Base-by-base conservation (phyloP, 1,284 basidiomycete species). In the Cutaneotrichosporon sp. region DNA sequence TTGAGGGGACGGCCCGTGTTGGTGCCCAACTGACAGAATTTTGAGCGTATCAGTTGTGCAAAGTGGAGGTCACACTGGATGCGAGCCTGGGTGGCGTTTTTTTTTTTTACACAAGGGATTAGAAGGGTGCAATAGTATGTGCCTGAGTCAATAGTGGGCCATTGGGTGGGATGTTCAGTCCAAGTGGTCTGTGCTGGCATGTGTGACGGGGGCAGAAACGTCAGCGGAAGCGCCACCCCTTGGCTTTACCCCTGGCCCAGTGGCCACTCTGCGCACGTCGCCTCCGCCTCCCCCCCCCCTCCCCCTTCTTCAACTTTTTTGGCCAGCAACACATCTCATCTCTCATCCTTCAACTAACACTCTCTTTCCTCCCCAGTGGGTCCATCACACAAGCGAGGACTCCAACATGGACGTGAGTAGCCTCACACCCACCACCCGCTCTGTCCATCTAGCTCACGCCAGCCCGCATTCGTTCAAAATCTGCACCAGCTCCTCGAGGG, bases 401-500 rank as follows among this genome's bases (percentile, higher is more conserved):
- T 38, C 56, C 61, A 67, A 58, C 58, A 64, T 67, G 66, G 66
- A 67, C 66, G 66, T 67, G 43, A 67, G 66, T 66, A 47, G 13
- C 11, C 5, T 47, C 22, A 14, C 7, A 14, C 7, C 3, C 9
- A 10, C 7, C 14, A 25, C 27, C 16, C 14, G n/a, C 31, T n/a
- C 42, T 20, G 18, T 31, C 22, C 42, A 36, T 29, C 38, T 13
- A 24, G 42, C 55, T 18, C 42, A 11, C 34, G 43, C n/a, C 59
- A 67, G 66, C 60, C 66, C 56, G 60, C 62, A 33, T 79, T 73
- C 67, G 64, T 78, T 38, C 87, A 92, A 80, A 86, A 85, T 70
- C 83, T 97, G 66, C 91, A 94, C 81, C 84, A 85, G 80, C 86
- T 95, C 64, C 87, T 97, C 59, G 81, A 89, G 69, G 90, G 92